Conservation (phyloP, 331 rosid genomes). For the Malus hybrid region DNA sequence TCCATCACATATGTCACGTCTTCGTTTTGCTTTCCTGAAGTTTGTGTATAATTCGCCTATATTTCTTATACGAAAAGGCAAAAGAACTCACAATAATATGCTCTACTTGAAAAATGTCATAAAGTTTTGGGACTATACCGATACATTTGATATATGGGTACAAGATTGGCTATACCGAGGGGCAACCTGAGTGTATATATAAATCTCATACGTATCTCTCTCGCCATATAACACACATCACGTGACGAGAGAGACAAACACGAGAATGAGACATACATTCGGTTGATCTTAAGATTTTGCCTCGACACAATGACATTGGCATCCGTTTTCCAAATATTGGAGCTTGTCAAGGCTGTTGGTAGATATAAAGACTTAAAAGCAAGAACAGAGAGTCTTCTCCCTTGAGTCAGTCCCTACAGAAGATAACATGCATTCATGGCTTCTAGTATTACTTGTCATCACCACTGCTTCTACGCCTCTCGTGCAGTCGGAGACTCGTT, state of each 20-base stretch:
- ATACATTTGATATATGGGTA: neutral
- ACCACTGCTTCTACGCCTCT: neutral
- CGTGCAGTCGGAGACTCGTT: constrained; percentile 14
- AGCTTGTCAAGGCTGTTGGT: neutral
- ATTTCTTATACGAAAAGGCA: neutral
- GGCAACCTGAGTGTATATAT: too few species aligned
- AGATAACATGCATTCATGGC: neutral
- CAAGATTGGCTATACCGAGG: neutral
- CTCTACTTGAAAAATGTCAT: too few species aligned
- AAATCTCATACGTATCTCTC: neutral
- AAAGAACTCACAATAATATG: neutral
- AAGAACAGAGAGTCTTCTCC: neutral
- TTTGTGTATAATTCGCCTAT: neutral
- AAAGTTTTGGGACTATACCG: neutral
- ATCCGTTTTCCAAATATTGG: neutral
- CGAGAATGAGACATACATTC: neutral
- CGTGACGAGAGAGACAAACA: neutral
- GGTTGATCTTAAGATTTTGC: neutral
- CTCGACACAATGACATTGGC: neutral
- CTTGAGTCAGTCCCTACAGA: neutral
- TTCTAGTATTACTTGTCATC: neutral
- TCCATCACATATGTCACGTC: too few species aligned
- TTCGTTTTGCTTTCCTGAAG: neutral
- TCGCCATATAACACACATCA: neutral
- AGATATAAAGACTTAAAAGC: neutral